Evolutionary conservation across 1,139 yeast species (phyloP), one percentile per base, ranked within the genome.

Genomic region (Geotrichum candidum): DNA sequence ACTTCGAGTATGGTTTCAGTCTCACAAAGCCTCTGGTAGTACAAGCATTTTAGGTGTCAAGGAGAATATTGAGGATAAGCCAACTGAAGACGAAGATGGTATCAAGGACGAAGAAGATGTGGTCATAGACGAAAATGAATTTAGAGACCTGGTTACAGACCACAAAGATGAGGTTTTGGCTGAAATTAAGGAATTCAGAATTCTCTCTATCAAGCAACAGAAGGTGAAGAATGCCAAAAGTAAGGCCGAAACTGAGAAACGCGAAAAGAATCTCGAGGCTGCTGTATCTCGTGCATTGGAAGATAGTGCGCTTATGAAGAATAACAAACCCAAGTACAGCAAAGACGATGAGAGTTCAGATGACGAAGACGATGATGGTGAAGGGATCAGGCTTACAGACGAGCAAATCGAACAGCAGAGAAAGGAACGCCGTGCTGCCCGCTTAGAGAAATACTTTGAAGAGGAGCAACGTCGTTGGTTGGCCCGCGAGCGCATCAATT

Each of bases 101-200:
- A 13, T 41, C 13, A 58, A 56, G 7, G 73, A 70, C 29, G 74
- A 72, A 48, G 65, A 72, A 4, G 73, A 67, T 5, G 64, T 65
- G 25, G 65, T 73, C 31, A 66, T 68, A 48, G 64, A 66, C 45
- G 77, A 74, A 51, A 54, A 54, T 11, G 64, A 61, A 13, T 61
- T 59, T 54, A 38, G 50, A 22, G 64, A 61, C 38, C 46, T 61
- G 23, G 59, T 53, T 18, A 56, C 57, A 23, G 64, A 61, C 23
- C 60, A 59, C 11, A 38, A 53, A 27, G 64, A 61, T 6, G 59
- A 55, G 4, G 58, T 61, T 22, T 23, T 61, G 9, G 58, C 56
- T 6, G 64, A 61, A 53, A 74, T 74, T 54, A 67, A 68, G 27
- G 65, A 69, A 51, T 74, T 74, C 63, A 61, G 77, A 61, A 68